Percentiles rank a stretch among this genome's conserved stretches.
phyloP scores from a whole-genome alignment of 306 rosid genomes.

The Quercus wislizeni region DNA sequence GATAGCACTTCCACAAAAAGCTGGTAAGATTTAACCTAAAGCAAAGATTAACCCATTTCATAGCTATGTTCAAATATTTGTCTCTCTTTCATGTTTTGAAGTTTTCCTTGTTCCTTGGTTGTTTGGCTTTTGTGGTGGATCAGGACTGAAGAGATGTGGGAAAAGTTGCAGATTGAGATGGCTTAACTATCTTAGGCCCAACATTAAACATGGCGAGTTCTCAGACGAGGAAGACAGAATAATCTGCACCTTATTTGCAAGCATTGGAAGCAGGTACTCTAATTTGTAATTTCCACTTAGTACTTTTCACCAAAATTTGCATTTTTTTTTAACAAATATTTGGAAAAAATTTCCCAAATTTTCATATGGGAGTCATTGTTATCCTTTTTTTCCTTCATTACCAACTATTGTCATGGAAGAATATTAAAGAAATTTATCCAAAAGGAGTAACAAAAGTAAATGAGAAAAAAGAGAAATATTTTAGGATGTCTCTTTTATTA shows the following conservation, averaged over 20 bases:
- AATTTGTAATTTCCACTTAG: not conserved
- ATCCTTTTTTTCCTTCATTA: not conserved
- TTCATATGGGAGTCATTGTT: conserved; percentile 6
- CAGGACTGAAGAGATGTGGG: conserved; percentile 91
- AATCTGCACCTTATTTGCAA: conserved; percentile 75
- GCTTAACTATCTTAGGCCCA: conserved; percentile 93
- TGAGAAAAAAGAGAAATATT: not conserved
- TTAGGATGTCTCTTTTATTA: conserved; percentile 4
- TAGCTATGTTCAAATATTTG: not conserved
- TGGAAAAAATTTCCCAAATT: conserved; percentile 7
- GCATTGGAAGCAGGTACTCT: conserved; percentile 84
- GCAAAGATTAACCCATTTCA: not conserved
- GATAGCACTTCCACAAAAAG: conserved; percentile 95
- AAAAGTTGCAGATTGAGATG: conserved; percentile 96
- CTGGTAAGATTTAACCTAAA: conserved; percentile 49
- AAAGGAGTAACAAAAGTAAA: conserved; percentile 20
- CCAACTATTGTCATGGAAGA: conserved; percentile 4
- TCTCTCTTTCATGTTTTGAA: not conserved
- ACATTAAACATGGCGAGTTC: conserved; percentile 91
- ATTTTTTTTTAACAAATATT: conserved; percentile 10
- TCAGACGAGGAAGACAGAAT: conserved; percentile 93
- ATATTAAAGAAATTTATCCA: conserved; percentile 16
- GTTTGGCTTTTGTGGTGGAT: conserved; percentile 5
- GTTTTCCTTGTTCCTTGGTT: not conserved
- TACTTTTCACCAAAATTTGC: conserved; percentile 15